phyloP scores from a whole-genome alignment of 2,329 filamentous ascomycete genomes.

The Beauveria sp. region DNA sequence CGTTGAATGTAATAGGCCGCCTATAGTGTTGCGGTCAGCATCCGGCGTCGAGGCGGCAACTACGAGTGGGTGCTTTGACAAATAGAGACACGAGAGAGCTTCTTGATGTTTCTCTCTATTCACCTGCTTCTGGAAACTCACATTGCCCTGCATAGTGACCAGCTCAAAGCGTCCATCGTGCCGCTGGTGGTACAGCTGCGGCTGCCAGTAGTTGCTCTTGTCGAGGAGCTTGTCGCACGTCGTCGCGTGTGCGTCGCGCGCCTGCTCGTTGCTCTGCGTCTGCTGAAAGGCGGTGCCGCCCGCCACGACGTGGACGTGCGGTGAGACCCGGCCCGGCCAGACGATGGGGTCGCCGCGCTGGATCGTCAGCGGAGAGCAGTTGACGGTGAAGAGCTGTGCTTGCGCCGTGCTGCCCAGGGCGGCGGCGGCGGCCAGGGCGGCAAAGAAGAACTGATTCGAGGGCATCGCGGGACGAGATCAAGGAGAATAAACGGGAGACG shows the following conservation, averaged over 20 bases:
- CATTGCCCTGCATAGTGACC: slow-evolving; percentile 24
- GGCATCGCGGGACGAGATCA: not conserved
- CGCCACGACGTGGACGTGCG: slow-evolving; percentile 54
- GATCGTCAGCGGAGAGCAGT: slow-evolving; percentile 19
- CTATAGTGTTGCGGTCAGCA: slow-evolving; percentile 9
- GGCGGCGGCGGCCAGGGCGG: not conserved
- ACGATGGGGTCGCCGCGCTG: slow-evolving; percentile 54
- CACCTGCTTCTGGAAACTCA: slow-evolving; percentile 8
- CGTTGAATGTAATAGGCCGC: slow-evolving; percentile 21
- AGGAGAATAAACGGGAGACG: not conserved
- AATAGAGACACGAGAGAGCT: no score
- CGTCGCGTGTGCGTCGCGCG: slow-evolving; percentile 50
- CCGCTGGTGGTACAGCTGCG: slow-evolving; percentile 43
- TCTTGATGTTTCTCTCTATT: no score
- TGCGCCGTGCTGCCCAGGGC: not conserved
- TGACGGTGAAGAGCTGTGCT: slow-evolving; percentile 20
- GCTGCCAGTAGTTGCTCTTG: slow-evolving; percentile 62
- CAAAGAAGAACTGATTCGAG: not conserved
- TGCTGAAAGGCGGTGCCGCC: slow-evolving; percentile 55
- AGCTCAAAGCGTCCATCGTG: slow-evolving; percentile 47
- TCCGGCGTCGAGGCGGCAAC: not conserved
- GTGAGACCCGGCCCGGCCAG: slow-evolving; percentile 41
- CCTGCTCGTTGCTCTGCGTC: slow-evolving; percentile 42
- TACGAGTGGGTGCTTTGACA: no score
- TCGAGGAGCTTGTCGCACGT: slow-evolving; percentile 57